These are phyloP conservation scores for Paramecium caudatum DNA, from an alignment of 73 alveolate species.

Conservation along the genomic window DNA sequence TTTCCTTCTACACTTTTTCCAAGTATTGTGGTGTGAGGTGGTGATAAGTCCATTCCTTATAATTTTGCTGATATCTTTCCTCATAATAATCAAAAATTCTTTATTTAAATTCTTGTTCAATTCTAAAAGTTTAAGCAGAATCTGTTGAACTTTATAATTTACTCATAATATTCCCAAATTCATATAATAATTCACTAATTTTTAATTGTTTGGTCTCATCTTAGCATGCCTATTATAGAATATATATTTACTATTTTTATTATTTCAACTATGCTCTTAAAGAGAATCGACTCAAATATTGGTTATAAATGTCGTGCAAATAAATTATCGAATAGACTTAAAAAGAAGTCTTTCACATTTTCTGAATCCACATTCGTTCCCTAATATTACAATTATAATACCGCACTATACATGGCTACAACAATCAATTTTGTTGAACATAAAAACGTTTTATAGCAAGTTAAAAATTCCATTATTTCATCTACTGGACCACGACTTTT, in stretches of 20 bases:
- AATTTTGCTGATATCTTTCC: slow-evolving; percentile 16
- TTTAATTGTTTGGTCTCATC: background rate
- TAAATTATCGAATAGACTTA: slow-evolving; percentile 9
- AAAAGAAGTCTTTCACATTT: background rate
- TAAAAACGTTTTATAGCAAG: background rate
- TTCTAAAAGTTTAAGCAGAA: background rate
- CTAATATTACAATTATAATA: background rate
- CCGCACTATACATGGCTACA: background rate
- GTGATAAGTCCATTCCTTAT: background rate
- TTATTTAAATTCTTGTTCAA: background rate
- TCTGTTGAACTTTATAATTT: slow-evolving; percentile 6
- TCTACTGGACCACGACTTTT: background rate
- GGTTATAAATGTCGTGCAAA: background rate
- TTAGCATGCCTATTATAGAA: slow-evolving; percentile 23
- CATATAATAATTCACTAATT: background rate
- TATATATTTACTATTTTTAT: background rate
- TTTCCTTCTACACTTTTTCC: background rate
- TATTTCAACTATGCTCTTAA: slow-evolving; percentile 38
- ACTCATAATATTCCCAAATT: background rate
- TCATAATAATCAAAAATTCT: slow-evolving; percentile 45
- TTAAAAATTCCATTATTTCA: background rate
- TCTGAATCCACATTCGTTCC: background rate
- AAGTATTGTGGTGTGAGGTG: background rate
- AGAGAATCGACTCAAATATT: background rate
- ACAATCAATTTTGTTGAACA: background rate